Conservation (phyloP, 2,329 filamentous ascomycete species). For the Diplodia mutila region DNA sequence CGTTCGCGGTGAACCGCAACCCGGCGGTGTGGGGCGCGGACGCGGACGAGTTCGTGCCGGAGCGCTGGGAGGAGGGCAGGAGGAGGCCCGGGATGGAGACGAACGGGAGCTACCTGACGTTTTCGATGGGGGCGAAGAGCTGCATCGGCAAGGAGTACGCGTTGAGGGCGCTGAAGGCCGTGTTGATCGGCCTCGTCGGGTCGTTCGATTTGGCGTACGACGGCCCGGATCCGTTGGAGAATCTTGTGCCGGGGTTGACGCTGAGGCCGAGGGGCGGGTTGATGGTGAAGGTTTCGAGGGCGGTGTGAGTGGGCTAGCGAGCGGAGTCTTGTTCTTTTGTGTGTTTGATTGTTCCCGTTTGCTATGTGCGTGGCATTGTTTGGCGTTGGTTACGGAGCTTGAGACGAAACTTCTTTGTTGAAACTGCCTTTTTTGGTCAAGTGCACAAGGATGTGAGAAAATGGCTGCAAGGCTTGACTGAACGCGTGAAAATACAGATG, state of each 20-base stretch:
- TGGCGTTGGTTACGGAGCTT: too few species aligned
- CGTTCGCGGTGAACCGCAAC: not conserved
- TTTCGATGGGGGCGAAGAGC: not conserved
- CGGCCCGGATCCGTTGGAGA: not conserved
- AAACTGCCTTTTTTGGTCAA: too few species aligned
- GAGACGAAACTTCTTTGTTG: too few species aligned
- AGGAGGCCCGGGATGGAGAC: not conserved
- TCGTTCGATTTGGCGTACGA: not conserved
- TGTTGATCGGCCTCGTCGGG: not conserved
- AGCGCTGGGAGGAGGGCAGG: not conserved
- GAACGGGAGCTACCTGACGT: not conserved
- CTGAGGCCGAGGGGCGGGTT: not conserved
- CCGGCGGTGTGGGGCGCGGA: not conserved
- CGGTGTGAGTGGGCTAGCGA: not conserved
- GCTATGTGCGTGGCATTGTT: too few species aligned
- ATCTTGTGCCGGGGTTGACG: not conserved
- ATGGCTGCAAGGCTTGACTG: too few species aligned
- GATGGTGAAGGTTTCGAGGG: not conserved
- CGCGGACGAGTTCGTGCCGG: not conserved
- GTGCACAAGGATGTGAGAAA: too few species aligned
- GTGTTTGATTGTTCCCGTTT: too few species aligned
- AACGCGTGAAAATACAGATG: too few species aligned
- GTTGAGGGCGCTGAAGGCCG: not conserved
- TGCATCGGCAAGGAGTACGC: slow-evolving; percentile 10
- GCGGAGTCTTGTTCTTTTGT: too few species aligned